A percentile compares a stretch with the other conserved stretches of the same genome.
Evolutionary conservation across 306 rosid genomes (phyloP).

Genomic region (Castanopsis chinensis): DNA sequence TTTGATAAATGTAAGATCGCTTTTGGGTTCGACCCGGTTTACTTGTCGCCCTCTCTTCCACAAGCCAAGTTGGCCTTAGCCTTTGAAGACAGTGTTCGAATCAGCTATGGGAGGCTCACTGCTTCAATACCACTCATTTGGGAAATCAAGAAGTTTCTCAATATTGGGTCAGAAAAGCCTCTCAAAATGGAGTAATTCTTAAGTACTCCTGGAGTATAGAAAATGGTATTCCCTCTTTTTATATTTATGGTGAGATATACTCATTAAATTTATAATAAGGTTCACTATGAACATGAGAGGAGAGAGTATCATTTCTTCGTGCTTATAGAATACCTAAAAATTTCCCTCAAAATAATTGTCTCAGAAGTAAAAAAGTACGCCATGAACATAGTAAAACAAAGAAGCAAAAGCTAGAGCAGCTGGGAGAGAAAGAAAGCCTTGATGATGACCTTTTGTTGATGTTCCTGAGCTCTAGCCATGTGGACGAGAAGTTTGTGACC

Average conservation of each 20-base stretch:
- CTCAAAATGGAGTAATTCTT: background rate
- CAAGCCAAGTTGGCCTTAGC: conserved; percentile 47
- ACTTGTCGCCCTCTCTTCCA: conserved; percentile 50
- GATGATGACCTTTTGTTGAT: conserved; percentile 46
- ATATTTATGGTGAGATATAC: too few relatives aligned
- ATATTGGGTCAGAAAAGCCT: conserved; percentile 45
- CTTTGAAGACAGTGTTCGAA: conserved; percentile 36
- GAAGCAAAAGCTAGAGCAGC: conserved; percentile 35
- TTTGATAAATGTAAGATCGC: conserved; percentile 63
- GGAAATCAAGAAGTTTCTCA: conserved; percentile 33
- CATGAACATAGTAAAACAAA: conserved; percentile 28
- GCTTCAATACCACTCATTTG: conserved; percentile 25
- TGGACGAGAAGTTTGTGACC: conserved; percentile 41
- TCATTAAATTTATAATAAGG: too few relatives aligned
- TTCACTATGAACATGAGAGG: too few relatives aligned
- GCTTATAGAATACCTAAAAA: too few relatives aligned
- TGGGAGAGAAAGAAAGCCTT: conserved; percentile 10
- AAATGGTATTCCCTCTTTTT: too few relatives aligned
- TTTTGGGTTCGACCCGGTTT: conserved; percentile 62
- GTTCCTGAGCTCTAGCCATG: conserved; percentile 48
- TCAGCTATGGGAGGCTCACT: conserved; percentile 36
- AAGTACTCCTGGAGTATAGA: too few relatives aligned
- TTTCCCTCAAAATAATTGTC: conserved; percentile 9
- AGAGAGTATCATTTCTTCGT: too few relatives aligned
- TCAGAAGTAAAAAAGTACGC: conserved; percentile 51